phyloP scores from a whole-genome alignment of 1,139 yeast genomes.

The Suhomyces choctaworum region DNA sequence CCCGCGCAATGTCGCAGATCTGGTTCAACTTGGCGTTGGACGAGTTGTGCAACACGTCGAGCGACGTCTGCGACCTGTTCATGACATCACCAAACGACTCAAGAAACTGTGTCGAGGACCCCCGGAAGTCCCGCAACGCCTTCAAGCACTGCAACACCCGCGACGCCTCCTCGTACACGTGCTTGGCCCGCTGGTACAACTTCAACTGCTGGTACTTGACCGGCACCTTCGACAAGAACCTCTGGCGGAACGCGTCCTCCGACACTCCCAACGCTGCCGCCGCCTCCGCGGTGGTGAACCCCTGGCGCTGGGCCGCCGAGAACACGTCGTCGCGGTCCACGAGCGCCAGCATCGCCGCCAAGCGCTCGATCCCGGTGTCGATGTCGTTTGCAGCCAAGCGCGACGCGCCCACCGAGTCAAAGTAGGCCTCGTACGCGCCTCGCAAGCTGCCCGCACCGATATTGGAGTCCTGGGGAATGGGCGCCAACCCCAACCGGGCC shows the following conservation, averaged over 20 bases:
- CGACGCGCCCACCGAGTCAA: slow-evolving; percentile 29
- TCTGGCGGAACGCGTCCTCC: slow-evolving; percentile 41
- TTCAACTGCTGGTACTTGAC: slow-evolving; percentile 58
- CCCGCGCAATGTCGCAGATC: slow-evolving; percentile 54
- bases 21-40: slow-evolving; percentile 56
- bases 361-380: slow-evolving; percentile 43
- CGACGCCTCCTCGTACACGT: slow-evolving; percentile 64
- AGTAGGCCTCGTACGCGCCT: slow-evolving; percentile 60
- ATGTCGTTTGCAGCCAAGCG: slow-evolving; percentile 52
- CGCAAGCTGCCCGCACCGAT: slow-evolving; percentile 63
- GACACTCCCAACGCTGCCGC: slow-evolving; percentile 47
- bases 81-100: slow-evolving; percentile 52
- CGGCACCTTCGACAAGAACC: slow-evolving; percentile 54
- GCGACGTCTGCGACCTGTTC: slow-evolving; percentile 61
- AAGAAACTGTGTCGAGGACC: slow-evolving; percentile 28
- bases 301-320: slow-evolving; percentile 36
- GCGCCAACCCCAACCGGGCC: slow-evolving; percentile 39
- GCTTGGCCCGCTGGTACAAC: slow-evolving; percentile 60
- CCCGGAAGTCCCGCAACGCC: slow-evolving; percentile 26
- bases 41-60: slow-evolving; percentile 50
- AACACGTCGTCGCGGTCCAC: slow-evolving; percentile 39
- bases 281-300: slow-evolving; percentile 53
- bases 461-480: slow-evolving; percentile 53
- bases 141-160: slow-evolving; percentile 56
- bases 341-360: slow-evolving; percentile 40